A percentile compares a stretch with the other conserved stretches of the same genome.
Conservation (phyloP, 192 early-diverging fungal species). For the Coemansia sp. region DNA sequence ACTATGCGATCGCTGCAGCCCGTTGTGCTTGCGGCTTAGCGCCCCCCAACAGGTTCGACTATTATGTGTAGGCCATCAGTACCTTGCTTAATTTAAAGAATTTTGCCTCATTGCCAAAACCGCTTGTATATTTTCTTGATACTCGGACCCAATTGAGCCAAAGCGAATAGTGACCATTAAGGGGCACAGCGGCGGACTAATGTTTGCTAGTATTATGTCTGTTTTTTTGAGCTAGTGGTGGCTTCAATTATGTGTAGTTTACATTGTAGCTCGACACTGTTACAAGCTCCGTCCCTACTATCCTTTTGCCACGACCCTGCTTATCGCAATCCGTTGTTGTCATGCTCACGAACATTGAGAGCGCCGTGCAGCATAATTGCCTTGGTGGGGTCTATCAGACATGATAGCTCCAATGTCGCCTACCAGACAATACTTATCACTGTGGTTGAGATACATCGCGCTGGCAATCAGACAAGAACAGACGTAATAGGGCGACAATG, state of each 20-base stretch:
- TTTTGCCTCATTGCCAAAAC: no score
- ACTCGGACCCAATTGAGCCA: not conserved
- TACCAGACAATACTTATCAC: not conserved
- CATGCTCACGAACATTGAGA: not conserved
- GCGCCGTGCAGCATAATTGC: not conserved
- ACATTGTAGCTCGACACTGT: not conserved
- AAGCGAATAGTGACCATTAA: not conserved
- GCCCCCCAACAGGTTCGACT: no score
- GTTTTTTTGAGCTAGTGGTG: no score
- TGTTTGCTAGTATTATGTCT: no score
- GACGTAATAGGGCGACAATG: slow-evolving; percentile 6
- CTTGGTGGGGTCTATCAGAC: not conserved
- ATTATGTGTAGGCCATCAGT: no score
- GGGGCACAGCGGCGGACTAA: not conserved
- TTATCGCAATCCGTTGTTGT: not conserved
- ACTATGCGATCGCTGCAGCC: no score
- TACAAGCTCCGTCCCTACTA: not conserved
- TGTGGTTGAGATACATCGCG: not conserved
- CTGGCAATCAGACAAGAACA: not conserved
- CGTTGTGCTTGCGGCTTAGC: no score
- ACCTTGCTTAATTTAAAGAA: no score
- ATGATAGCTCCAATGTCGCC: not conserved
- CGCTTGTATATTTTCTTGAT: not conserved
- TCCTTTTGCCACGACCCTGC: not conserved
- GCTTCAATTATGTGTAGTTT: not conserved